Percentiles rank a stretch among this genome's conserved stretches.
Conservation (phyloP, 768 basidiomycete genomes). For the Calocera cornea region DNA sequence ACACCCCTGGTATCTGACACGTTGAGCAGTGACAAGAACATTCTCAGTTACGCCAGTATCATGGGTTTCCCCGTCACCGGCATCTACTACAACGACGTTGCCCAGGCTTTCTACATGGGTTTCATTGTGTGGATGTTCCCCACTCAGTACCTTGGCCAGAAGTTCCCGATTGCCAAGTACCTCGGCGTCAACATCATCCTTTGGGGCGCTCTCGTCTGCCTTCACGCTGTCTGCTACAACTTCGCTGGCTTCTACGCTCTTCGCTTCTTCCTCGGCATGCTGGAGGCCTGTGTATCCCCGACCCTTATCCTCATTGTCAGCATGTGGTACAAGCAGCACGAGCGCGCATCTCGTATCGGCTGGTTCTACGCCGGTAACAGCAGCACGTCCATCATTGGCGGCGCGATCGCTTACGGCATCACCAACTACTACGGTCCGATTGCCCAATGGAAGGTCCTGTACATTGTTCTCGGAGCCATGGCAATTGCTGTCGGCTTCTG, state of each 20-base stretch:
- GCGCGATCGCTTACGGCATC: conserved; percentile 45
- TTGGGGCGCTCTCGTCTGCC: not conserved
- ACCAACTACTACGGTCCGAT: conserved; percentile 39
- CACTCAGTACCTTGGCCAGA: conserved; percentile 51
- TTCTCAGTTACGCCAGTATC: conserved; percentile 24
- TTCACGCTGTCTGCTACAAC: conserved; percentile 35
- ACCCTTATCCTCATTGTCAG: conserved; percentile 48
- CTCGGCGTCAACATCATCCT: conserved; percentile 27
- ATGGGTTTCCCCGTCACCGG: conserved; percentile 55
- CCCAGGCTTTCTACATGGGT: conserved; percentile 1
- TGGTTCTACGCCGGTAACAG: conserved; percentile 55
- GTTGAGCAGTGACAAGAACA: not conserved
- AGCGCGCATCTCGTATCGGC: conserved; percentile 37
- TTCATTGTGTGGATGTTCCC: conserved; percentile 47
- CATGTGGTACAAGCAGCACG: conserved; percentile 57
- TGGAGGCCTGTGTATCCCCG: conserved; percentile 51
- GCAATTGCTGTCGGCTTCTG: conserved; percentile 44
- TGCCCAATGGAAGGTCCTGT: conserved; percentile 49
- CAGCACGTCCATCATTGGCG: conserved; percentile 26
- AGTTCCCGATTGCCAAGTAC: conserved; percentile 45
- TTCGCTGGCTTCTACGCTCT: conserved; percentile 51
- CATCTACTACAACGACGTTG: not conserved
- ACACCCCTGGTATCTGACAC: too few relatives aligned
- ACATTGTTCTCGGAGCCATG: conserved; percentile 44
- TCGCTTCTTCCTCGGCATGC: conserved; percentile 52